A percentile compares a stretch with the other conserved stretches of the same genome.
phyloP scores from a whole-genome alignment of 495 filamentous ascomycete species.

The Saxophila tyrrhenica region DNA sequence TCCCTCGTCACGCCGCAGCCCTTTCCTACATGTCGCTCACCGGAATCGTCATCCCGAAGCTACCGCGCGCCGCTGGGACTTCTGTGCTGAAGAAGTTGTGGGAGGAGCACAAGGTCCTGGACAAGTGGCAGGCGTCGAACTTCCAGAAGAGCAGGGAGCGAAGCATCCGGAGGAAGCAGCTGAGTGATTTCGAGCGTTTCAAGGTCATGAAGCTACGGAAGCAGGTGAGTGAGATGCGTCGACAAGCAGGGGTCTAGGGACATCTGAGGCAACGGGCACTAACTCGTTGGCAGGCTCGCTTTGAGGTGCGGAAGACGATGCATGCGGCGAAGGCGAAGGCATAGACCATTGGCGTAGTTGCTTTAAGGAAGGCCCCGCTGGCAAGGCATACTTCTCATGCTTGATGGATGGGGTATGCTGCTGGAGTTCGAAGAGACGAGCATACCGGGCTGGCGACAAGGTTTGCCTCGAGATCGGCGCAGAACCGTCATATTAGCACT shows the following conservation, averaged over 20 bases:
- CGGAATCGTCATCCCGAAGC: conserved; percentile 73
- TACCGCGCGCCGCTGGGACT: conserved; percentile 76
- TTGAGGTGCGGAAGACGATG: conserved; percentile 87
- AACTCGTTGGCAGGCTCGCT: conserved; percentile 77
- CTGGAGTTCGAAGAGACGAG: not conserved
- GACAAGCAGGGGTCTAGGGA: not conserved
- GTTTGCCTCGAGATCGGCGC: not conserved
- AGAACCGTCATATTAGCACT: not conserved
- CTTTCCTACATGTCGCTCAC: conserved; percentile 80
- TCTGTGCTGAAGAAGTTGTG: conserved; percentile 72
- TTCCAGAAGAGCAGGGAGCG: conserved; percentile 83
- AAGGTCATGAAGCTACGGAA: conserved; percentile 97
- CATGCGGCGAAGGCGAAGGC: conserved; percentile 59
- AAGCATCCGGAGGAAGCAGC: conserved; percentile 70
- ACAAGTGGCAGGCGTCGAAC: conserved; percentile 76
- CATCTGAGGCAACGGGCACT: too few species aligned
- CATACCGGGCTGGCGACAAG: not conserved
- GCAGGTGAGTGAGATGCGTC: conserved; percentile 50
- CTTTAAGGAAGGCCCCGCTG: not conserved
- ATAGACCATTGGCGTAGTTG: not conserved
- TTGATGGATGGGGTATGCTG: too few species aligned
- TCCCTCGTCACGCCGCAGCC: conserved; percentile 71
- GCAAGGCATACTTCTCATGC: too few species aligned
- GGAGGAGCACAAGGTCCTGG: conserved; percentile 76
- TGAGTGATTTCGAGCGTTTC: conserved; percentile 99